These are phyloP conservation scores for Lasiodiplodia sp. DNA, from an alignment of 2,329 filamentous ascomycete species.

Conservation along the genomic window DNA sequence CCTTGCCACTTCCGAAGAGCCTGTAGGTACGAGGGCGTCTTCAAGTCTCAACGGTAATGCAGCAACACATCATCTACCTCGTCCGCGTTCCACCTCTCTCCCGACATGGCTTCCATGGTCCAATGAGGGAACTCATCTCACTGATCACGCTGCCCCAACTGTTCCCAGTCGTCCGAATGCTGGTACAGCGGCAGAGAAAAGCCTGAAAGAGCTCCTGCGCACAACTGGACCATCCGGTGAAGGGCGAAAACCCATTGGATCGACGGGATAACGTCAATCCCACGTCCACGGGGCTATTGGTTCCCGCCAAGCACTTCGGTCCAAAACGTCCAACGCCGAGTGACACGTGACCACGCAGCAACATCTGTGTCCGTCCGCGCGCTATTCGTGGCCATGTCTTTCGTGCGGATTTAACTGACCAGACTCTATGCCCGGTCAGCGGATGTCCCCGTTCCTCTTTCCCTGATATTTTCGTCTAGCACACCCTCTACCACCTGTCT, in stretches of 20 bases:
- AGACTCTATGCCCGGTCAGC: background rate
- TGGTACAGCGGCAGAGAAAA: slow-evolving; percentile 9
- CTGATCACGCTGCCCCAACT: background rate
- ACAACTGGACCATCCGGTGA: slow-evolving; percentile 2
- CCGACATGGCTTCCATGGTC: slow-evolving; percentile 25
- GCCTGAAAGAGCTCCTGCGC: slow-evolving; percentile 16
- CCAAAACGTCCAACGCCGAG: background rate
- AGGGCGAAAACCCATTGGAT: background rate
- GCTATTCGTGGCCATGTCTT: background rate
- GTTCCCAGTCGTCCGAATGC: background rate
- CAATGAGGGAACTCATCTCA: background rate
- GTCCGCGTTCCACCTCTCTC: background rate
- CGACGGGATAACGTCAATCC: background rate
- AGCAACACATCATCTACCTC: background rate
- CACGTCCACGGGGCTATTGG: background rate
- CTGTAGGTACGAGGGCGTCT: background rate
- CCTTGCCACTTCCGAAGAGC: slow-evolving; percentile 23
- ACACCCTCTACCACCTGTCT: background rate
- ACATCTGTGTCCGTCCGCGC: background rate
- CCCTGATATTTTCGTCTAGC: background rate
- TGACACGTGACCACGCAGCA: slow-evolving; percentile 5
- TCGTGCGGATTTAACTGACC: background rate
- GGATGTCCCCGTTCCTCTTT: background rate
- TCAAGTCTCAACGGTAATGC: slow-evolving; percentile 1
- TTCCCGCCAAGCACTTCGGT: background rate